phyloP scores from a whole-genome alignment of 139 green algal genomes.

The Tetradesmus lagerheimii region DNA sequence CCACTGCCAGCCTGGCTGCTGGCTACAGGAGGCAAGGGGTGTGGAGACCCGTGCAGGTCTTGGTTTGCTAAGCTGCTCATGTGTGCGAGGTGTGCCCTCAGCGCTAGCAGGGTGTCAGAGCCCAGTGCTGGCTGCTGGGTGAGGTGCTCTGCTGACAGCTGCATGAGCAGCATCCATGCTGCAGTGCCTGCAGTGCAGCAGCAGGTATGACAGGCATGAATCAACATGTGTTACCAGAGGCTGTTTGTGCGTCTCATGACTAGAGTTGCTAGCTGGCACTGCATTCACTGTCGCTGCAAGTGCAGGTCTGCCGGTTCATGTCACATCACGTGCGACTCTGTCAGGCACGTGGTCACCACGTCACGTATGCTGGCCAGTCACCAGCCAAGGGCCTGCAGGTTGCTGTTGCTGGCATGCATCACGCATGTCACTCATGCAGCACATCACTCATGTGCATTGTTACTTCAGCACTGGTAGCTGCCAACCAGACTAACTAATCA shows the following conservation, averaged over 20 bases:
- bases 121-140: background rate
- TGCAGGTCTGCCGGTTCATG: too few relatives aligned
- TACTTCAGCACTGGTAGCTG: background rate
- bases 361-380: too few relatives aligned
- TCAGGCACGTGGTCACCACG: too few relatives aligned
- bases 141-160: slow-evolving; percentile 16
- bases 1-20: too few relatives aligned
- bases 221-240: too few relatives aligned
- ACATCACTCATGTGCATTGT: too few relatives aligned
- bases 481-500: background rate
- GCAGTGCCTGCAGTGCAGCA: slow-evolving; percentile 27
- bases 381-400: background rate
- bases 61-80: background rate
- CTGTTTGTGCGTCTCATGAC: too few relatives aligned
- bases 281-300: too few relatives aligned
- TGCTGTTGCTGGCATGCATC: background rate
- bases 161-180: slow-evolving; percentile 36
- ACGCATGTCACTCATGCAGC: background rate
- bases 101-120: background rate
- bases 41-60: background rate
- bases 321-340: too few relatives aligned
- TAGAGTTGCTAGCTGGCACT: too few relatives aligned
- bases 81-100: background rate
- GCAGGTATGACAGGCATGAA: too few relatives aligned
- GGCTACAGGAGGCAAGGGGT: background rate